Evolutionary conservation across 2,329 filamentous ascomycete species (phyloP).

Genomic region (Lizonia empirigonia): DNA sequence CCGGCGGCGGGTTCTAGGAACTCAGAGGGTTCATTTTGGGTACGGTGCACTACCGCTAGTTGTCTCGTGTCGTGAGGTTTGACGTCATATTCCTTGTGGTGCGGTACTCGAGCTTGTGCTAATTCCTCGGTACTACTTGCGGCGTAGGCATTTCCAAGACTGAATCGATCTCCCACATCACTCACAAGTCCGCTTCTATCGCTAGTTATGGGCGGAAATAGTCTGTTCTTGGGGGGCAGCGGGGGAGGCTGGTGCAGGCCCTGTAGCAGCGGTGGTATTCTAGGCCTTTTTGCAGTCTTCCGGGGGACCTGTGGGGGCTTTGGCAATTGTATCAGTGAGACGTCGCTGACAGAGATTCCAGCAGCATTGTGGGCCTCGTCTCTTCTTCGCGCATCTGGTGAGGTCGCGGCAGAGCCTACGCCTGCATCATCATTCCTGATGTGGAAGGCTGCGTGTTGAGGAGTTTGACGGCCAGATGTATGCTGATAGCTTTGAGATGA

Average conservation of each 20-base stretch:
- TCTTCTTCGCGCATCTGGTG: constrained; percentile 29
- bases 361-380: constrained; percentile 23
- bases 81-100: not conserved
- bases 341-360: constrained; percentile 24
- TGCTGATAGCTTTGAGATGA: constrained; percentile 19
- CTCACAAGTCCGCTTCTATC: constrained; percentile 43
- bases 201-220: constrained; percentile 66
- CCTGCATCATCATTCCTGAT: constrained; percentile 37
- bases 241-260: constrained; percentile 68
- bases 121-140: not conserved
- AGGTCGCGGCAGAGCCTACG: constrained; percentile 28
- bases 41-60: too few relatives aligned
- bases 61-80: not conserved
- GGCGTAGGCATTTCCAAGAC: not conserved
- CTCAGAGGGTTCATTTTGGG: not conserved
- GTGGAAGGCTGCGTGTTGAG: constrained; percentile 33
- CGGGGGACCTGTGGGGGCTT: constrained; percentile 46
- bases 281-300: constrained; percentile 41
- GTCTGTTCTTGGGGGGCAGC: constrained; percentile 56
- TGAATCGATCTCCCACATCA: constrained; percentile 21
- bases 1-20: not conserved
- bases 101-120: not conserved
- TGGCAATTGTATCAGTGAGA: constrained; percentile 44
- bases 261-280: constrained; percentile 59
- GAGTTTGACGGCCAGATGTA: constrained; percentile 13